phyloP scores from a whole-genome alignment of 441 rosid genomes.

The Euphorbia schlechtendalii region DNA sequence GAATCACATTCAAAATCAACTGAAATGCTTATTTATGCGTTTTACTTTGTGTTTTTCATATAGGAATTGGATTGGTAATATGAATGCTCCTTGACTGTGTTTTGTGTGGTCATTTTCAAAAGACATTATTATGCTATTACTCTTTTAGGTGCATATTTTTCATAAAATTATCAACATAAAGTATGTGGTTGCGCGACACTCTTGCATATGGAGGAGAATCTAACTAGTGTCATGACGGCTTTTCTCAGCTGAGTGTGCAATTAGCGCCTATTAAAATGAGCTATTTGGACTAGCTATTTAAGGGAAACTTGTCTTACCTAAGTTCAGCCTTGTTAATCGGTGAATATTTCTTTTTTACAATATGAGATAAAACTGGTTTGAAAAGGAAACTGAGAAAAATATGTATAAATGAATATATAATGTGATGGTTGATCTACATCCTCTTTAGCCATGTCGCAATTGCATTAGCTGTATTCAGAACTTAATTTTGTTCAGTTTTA shows the following conservation, averaged over 20 bases:
- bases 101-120: neutral
- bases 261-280: neutral
- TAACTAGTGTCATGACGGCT: neutral
- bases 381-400: neutral
- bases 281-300: neutral
- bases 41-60: neutral
- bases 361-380: neutral
- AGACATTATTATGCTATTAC: neutral
- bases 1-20: neutral
- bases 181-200: neutral
- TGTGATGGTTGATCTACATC: neutral
- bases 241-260: neutral
- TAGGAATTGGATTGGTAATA: neutral
- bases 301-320: neutral
- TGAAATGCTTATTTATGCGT: neutral
- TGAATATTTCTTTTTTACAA: neutral
- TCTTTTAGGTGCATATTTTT: neutral
- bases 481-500: neutral
- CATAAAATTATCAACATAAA: neutral
- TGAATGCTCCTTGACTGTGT: neutral
- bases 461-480: neutral
- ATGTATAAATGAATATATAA: neutral
- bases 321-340: neutral
- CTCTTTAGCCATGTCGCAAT: neutral
- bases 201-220: neutral